Conservation (phyloP, 495 filamentous ascomycete genomes). For the Chaetomium fimeti region DNA sequence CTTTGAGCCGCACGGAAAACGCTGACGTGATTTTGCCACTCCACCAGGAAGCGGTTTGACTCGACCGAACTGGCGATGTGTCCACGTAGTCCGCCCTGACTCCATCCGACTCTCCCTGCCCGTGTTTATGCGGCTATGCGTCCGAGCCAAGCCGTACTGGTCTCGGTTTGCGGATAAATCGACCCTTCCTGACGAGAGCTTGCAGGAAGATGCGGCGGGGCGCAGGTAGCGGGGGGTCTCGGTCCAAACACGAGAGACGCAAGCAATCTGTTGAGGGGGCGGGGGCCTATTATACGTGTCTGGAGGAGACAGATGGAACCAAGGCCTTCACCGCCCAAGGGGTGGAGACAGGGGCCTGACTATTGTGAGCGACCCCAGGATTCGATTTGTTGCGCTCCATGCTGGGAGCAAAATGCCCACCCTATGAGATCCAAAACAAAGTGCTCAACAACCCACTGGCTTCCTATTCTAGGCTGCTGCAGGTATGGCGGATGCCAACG, state of each 20-base stretch:
- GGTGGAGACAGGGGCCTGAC: not conserved
- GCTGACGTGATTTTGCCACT: conserved; percentile 18
- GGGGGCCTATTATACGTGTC: conserved; percentile 16
- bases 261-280: conserved; percentile 1
- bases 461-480: not conserved
- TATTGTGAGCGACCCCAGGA: not conserved
- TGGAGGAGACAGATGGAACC: not conserved
- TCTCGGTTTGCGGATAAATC: not conserved
- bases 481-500: not conserved
- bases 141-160: conserved; percentile 3
- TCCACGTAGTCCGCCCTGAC: conserved; percentile 12
- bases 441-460: conserved; percentile 9
- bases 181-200: not conserved
- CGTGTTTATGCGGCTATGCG: conserved; percentile 15
- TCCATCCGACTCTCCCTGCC: conserved; percentile 1
- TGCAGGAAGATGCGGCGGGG: conserved; percentile 13
- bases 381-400: not conserved
- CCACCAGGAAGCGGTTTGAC: not conserved
- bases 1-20: not conserved
- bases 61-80: conserved; percentile 10
- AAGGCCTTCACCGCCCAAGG: conserved; percentile 1
- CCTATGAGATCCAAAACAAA: not conserved
- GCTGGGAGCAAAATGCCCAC: not conserved
- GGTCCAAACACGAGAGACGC: conserved; percentile 6
- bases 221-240: conserved; percentile 1